phyloP scores from a whole-genome alignment of 176 grass and related monocot genomes.

The Eleusine coracana region DNA sequence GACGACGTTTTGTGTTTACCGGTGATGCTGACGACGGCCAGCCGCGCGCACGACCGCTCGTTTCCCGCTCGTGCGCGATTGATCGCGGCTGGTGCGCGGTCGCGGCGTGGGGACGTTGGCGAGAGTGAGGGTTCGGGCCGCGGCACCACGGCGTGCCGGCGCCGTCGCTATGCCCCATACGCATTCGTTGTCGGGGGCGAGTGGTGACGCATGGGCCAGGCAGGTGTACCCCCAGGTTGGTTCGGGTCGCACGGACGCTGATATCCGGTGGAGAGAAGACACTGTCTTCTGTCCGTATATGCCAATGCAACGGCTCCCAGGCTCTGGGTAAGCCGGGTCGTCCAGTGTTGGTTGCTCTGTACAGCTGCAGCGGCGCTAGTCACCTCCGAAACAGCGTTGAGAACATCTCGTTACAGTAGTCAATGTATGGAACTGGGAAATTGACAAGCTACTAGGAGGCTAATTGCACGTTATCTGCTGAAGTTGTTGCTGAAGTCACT shows the following conservation, averaged over 20 bases:
- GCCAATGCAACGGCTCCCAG: not conserved
- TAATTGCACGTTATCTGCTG: too few relatives aligned
- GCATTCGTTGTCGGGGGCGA: not conserved
- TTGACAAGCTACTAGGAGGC: too few relatives aligned
- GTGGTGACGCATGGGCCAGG: slow-evolving; percentile 33
- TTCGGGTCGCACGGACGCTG: not conserved
- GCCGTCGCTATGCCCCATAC: not conserved
- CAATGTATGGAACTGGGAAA: too few relatives aligned
- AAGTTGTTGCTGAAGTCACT: too few relatives aligned
- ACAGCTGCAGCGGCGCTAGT: not conserved
- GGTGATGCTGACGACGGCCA: not conserved
- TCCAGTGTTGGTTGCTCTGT: not conserved
- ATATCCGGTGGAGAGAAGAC: not conserved
- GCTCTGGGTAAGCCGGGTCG: not conserved
- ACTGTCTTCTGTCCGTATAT: too few relatives aligned
- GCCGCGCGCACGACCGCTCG: not conserved
- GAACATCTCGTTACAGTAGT: not conserved
- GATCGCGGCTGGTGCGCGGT: not conserved
- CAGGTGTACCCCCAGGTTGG: not conserved
- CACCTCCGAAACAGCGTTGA: slow-evolving; percentile 3
- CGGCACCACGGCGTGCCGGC: not conserved
- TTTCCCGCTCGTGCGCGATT: not conserved
- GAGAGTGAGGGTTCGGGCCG: slow-evolving; percentile 25
- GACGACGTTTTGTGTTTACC: not conserved
- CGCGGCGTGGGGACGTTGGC: not conserved